phyloP scores from a whole-genome alignment of 352 stramenopile genomes.

The Pythium monospermum region DNA sequence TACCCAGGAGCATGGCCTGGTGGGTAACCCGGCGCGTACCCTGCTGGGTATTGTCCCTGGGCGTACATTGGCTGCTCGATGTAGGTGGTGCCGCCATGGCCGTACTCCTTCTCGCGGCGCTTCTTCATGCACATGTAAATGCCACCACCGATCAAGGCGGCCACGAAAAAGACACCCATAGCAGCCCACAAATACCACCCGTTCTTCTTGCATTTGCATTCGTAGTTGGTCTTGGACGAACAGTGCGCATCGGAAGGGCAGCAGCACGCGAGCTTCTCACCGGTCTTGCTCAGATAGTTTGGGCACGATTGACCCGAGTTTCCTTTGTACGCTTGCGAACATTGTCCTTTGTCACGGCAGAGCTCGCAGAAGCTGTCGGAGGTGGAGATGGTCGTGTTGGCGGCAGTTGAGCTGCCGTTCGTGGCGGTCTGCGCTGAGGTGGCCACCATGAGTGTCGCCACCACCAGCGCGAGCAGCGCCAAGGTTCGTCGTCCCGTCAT shows the following conservation, averaged over 20 bases:
- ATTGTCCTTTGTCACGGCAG: conserved; percentile 43
- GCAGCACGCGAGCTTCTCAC: conserved; percentile 44
- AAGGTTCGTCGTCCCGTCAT: conserved; percentile 4
- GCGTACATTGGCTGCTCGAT: conserved; percentile 31
- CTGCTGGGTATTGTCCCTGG: conserved; percentile 32
- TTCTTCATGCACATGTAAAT: conserved; percentile 36
- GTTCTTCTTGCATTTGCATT: conserved; percentile 38
- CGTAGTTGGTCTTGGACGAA: conserved; percentile 32
- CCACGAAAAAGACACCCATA: conserved; percentile 27
- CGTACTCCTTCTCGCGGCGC: conserved; percentile 24
- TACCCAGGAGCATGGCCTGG: conserved; percentile 23
- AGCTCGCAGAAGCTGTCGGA: conserved; percentile 42
- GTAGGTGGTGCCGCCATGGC: conserved; percentile 9
- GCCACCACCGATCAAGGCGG: conserved; percentile 25
- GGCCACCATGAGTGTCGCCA: background rate
- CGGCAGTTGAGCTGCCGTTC: background rate
- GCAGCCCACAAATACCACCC: conserved; percentile 28
- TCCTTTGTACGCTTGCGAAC: conserved; percentile 42
- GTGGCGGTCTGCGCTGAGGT: conserved; percentile 1
- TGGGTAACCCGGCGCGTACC: conserved; percentile 27
- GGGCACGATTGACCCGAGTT: conserved; percentile 43
- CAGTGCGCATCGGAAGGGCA: conserved; percentile 36
- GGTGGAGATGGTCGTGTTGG: background rate
- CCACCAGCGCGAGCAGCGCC: conserved; percentile 6
- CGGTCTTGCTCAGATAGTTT: conserved; percentile 37